A percentile compares a stretch with the other conserved stretches of the same genome.
phyloP scores from a whole-genome alignment of 2,329 filamentous ascomycete genomes.

The Ascochyta lentis region DNA sequence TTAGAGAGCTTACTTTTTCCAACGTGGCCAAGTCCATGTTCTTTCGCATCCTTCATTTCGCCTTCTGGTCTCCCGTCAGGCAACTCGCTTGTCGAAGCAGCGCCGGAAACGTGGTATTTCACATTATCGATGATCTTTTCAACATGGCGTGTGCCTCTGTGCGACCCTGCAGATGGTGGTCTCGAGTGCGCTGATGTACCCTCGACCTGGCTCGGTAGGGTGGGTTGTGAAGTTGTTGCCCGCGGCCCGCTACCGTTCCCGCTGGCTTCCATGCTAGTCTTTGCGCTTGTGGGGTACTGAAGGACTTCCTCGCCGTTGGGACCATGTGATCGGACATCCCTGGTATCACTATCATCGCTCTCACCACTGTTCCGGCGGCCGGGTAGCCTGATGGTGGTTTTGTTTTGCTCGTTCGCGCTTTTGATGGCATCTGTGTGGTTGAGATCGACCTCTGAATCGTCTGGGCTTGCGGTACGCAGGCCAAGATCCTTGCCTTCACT shows the following conservation, averaged over 20 bases:
- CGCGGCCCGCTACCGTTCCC: constrained; percentile 25
- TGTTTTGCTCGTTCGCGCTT: constrained; percentile 47
- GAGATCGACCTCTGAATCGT: constrained; percentile 65
- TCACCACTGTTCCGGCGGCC: constrained; percentile 40
- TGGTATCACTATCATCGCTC: constrained; percentile 41
- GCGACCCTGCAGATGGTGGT: constrained; percentile 23
- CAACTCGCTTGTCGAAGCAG: constrained; percentile 50
- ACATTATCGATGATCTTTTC: constrained; percentile 33
- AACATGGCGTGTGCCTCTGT: constrained; percentile 23
- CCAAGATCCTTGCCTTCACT: constrained; percentile 70
- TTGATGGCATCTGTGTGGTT: constrained; percentile 76
- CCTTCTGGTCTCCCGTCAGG: constrained; percentile 52
- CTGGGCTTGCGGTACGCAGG: constrained; percentile 67
- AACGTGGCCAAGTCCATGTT: constrained; percentile 43
- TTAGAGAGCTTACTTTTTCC: constrained; percentile 19
- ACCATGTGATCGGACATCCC: constrained; percentile 50
- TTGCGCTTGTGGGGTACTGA: constrained; percentile 33
- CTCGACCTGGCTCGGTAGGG: constrained; percentile 26
- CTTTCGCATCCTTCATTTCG: constrained; percentile 46
- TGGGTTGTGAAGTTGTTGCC: constrained; percentile 19
- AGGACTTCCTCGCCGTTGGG: constrained; percentile 43
- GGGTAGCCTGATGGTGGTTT: constrained; percentile 33
- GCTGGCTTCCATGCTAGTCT: constrained; percentile 20
- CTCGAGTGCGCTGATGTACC: constrained; percentile 2
- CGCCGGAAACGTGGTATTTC: constrained; percentile 39